These are phyloP conservation scores for Cryomyces minteri DNA, from an alignment of 495 filamentous ascomycete species.

Conservation along the genomic window DNA sequence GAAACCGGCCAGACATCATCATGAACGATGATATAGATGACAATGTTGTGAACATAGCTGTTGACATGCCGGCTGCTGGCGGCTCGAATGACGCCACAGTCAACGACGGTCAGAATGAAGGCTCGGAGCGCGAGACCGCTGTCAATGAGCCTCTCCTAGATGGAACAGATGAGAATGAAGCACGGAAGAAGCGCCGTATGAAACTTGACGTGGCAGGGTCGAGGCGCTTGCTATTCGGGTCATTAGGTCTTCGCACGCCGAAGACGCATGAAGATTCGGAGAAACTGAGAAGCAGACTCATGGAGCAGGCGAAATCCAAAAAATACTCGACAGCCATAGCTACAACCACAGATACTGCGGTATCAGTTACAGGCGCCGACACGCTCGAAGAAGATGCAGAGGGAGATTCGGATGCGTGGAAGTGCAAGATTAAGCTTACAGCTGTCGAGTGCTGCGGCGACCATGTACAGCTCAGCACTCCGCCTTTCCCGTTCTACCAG, in stretches of 20 bases:
- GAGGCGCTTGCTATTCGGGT: constrained; percentile 49
- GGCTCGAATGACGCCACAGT: background rate
- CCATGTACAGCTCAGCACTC: constrained; percentile 51
- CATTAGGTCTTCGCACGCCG: constrained; percentile 50
- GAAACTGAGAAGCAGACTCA: constrained; percentile 37
- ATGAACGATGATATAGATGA: background rate
- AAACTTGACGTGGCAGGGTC: constrained; percentile 46
- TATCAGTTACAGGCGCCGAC: constrained; percentile 3
- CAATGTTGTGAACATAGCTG: background rate
- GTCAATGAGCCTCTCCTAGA: background rate
- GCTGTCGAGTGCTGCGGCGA: constrained; percentile 74
- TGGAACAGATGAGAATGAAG: constrained; percentile 1
- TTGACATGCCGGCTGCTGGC: background rate
- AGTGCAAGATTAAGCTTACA: constrained; percentile 46
- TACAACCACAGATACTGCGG: constrained; percentile 13
- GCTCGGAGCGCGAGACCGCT: background rate
- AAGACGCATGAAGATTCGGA: constrained; percentile 49
- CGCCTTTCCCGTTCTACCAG: constrained; percentile 80
- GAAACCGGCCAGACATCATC: background rate
- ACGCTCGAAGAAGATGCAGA: background rate
- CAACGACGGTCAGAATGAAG: background rate
- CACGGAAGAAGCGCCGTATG: constrained; percentile 14
- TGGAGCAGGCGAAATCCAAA: constrained; percentile 17
- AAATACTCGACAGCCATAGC: constrained; percentile 21
- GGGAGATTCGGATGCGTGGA: constrained; percentile 41